A percentile compares a stretch with the other conserved stretches of the same genome.
Conservation (phyloP, 2,329 filamentous ascomycete species). For the Knufia petricola region DNA sequence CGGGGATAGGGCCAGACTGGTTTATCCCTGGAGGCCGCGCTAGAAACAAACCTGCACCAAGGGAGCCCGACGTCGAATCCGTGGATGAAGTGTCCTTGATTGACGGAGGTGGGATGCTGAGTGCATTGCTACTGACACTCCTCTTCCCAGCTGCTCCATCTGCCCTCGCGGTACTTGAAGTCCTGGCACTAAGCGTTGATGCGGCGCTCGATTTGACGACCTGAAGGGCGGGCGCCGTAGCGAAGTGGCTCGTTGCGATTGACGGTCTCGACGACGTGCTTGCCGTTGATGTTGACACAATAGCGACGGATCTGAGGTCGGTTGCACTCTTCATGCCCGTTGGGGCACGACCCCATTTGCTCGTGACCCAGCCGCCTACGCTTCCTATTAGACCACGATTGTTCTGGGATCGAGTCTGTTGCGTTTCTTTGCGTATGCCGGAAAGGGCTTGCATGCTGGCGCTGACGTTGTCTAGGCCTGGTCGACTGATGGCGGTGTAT, state of each 20-base stretch:
- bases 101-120: background rate
- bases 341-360: conserved; percentile 52
- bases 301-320: conserved; percentile 14
- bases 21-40: conserved; percentile 62
- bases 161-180: conserved; percentile 17
- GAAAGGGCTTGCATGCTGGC: conserved; percentile 17
- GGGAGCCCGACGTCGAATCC: background rate
- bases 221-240: background rate
- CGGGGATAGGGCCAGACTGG: conserved; percentile 63
- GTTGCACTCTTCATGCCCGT: conserved; percentile 25
- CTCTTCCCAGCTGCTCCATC: background rate
- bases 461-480: conserved; percentile 11
- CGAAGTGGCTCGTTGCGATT: background rate
- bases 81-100: background rate
- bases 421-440: conserved; percentile 22
- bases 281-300: conserved; percentile 5
- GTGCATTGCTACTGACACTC: conserved; percentile 3
- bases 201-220: background rate
- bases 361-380: conserved; percentile 57
- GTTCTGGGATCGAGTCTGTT: conserved; percentile 17
- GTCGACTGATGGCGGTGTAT: conserved; percentile 44
- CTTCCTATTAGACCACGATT: conserved; percentile 38
- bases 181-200: background rate
- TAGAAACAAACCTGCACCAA: background rate
- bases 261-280: background rate